Percentiles rank a stretch among this genome's conserved stretches.
Evolutionary conservation across 129 eudicot genomes (phyloP).

Genomic region (Artemisia argyi): DNA sequence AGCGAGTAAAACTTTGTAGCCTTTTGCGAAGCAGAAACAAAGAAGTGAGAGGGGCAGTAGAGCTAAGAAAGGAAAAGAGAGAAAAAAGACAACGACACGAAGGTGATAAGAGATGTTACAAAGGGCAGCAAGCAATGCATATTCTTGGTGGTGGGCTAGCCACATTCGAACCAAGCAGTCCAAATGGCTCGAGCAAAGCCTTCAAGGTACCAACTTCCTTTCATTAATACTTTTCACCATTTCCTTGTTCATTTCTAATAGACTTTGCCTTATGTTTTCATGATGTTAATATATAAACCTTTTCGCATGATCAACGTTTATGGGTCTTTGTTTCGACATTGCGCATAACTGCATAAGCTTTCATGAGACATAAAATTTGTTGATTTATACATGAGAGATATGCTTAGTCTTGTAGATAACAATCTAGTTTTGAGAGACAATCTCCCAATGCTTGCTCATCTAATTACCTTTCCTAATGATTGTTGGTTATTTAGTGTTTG

Average conservation of each 20-base stretch:
- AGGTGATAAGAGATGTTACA: slow-evolving; percentile 54
- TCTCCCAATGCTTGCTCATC: not conserved
- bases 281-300: not conserved
- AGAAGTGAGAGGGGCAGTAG: not conserved
- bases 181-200: slow-evolving; percentile 91
- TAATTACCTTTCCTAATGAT: not conserved
- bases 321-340: no score
- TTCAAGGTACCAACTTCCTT: slow-evolving; percentile 51
- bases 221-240: not conserved
- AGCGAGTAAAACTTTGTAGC: not conserved
- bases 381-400: not conserved
- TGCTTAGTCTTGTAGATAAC: not conserved
- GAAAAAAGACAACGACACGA: not conserved
- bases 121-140: slow-evolving; percentile 95
- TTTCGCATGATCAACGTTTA: not conserved
- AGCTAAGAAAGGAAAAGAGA: not conserved
- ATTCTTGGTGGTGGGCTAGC: slow-evolving; percentile 98
- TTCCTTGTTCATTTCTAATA: not conserved
- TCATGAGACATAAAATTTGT: not conserved
- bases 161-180: slow-evolving; percentile 93
- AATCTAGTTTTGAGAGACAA: not conserved
- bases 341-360: no score
- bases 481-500: no score
- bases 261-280: not conserved
- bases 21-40: not conserved